Percentiles rank a stretch among this genome's conserved stretches.
Conservation (phyloP, 768 basidiomycete genomes). For the Cyclocybe aegerita region DNA sequence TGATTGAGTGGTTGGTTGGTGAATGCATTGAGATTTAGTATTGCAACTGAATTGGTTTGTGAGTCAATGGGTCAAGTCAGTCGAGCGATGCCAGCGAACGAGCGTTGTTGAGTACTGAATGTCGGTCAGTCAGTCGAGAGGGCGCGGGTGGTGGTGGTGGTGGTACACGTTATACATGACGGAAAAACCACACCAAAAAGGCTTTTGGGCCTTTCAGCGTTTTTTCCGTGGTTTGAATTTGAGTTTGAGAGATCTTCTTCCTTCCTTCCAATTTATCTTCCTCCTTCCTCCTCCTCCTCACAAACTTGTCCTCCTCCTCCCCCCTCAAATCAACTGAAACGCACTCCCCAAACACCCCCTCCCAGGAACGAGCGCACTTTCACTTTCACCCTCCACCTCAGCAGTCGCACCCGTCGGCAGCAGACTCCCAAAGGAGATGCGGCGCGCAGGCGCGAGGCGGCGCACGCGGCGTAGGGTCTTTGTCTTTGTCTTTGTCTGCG, state of each 20-base stretch:
- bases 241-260: not conserved
- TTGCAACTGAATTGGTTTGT: no score
- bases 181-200: not conserved
- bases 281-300: not conserved
- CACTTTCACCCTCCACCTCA: constrained; percentile 34
- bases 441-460: constrained; percentile 44
- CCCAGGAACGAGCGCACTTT: constrained; percentile 17
- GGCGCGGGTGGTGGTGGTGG: constrained; percentile 2
- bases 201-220: not conserved
- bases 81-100: not conserved
- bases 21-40: no score
- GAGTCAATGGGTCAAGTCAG: no score
- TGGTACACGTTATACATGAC: constrained; percentile 7
- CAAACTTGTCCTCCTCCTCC: not conserved
- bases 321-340: constrained; percentile 39
- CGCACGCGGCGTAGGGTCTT: constrained; percentile 51
- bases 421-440: constrained; percentile 68
- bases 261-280: not conserved
- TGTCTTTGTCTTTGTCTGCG: constrained; percentile 8
- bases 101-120: not conserved
- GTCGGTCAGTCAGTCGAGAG: not conserved
- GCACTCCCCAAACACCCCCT: constrained; percentile 61
- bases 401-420: constrained; percentile 31
- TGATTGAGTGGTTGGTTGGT: not conserved
- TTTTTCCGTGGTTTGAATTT: not conserved